Evolutionary conservation across 768 basidiomycete species (phyloP), one percentile per base, ranked within the genome.

Genomic region (Steccherinum ochraceum): DNA sequence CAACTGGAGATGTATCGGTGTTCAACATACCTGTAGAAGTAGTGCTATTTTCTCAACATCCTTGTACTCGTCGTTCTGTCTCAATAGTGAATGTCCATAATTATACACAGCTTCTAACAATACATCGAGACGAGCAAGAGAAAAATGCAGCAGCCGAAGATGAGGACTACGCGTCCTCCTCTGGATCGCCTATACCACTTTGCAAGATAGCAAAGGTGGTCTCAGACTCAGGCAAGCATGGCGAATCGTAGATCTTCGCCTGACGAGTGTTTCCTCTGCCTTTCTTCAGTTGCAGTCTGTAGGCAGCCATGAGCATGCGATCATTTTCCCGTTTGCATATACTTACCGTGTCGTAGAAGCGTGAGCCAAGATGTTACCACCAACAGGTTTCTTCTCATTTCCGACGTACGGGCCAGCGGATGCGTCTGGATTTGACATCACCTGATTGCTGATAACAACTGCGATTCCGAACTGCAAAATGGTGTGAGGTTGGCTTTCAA

Each of bases 311-410:
- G n/a, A 30, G 19, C 45, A 5, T 20, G 18, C 12, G 27, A 24
- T 46, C 24, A 24, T 12, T 20, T 16, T 3, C 13, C 16, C 27
- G 24, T 18, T 18, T 19, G 12, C 24, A 27, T n/a, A 24, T 30
- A 18, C 75, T 45, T 56, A 90, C 92, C 95, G 83, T 43, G 95
- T 98, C 16, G 96, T 98, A 1, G 93, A 94, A 5, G 96, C 96
- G 71, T 99, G 96, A 1, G 96, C 96, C 80, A 99, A 87, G 61
- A 99, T 99, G 67, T 99, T 99, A 20, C 95, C 95, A 43, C 96
- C 96, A 49, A 99, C 95, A 13, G 96, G 96, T 69, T 99, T 99
- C 77, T 96, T 95, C 70, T 93, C 89, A 61, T 96, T 92, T 3
- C 81, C 80, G 39, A 85, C 85, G 55, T 90, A 91, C 18, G 91